These are phyloP conservation scores for Ophiostoma ips DNA, from an alignment of 2,329 filamentous ascomycete genomes.

Conservation along the genomic window DNA sequence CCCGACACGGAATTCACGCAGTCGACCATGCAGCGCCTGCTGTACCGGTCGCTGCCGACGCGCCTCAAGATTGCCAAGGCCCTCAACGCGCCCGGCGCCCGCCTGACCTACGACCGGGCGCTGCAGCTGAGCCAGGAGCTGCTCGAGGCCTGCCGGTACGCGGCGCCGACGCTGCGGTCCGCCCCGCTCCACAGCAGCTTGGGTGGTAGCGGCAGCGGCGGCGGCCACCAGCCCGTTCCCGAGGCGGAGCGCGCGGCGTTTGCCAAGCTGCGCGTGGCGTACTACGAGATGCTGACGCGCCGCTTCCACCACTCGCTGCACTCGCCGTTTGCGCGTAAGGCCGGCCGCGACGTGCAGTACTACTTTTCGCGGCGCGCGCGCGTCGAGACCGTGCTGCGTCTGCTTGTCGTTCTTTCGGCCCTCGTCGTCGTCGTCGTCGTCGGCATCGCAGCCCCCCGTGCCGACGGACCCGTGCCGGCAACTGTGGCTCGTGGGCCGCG, in stretches of 20 bases:
- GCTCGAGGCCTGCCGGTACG: constrained; percentile 11
- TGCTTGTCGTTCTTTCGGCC: constrained; percentile 8
- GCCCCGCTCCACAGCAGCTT: constrained; percentile 6
- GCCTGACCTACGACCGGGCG: constrained; percentile 13
- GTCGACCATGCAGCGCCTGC: constrained; percentile 16
- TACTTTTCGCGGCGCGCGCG: constrained; percentile 14
- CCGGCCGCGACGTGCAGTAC: constrained; percentile 10
- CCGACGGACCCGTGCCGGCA: constrained; percentile 6
- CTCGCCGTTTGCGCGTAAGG: constrained; percentile 13
- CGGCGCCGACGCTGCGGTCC: constrained; percentile 1
- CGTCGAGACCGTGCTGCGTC: constrained; percentile 11
- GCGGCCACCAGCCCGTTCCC: neutral
- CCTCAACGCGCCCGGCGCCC: constrained; percentile 12
- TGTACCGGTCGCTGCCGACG: constrained; percentile 12
- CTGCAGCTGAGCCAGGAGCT: constrained; percentile 14
- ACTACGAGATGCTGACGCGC: constrained; percentile 13
- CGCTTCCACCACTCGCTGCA: constrained; percentile 15
- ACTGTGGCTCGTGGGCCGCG: constrained; percentile 11
- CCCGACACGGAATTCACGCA: constrained; percentile 11
- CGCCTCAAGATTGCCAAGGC: constrained; percentile 11
- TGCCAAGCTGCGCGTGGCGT: constrained; percentile 9
- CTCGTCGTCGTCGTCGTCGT: neutral
- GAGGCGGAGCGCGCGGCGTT: constrained; percentile 5
- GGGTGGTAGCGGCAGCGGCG: too few species aligned
- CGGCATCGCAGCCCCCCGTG: neutral